Base-by-base conservation (phyloP, 805 yeast species). In the Cyberlindnera suaveolens region DNA sequence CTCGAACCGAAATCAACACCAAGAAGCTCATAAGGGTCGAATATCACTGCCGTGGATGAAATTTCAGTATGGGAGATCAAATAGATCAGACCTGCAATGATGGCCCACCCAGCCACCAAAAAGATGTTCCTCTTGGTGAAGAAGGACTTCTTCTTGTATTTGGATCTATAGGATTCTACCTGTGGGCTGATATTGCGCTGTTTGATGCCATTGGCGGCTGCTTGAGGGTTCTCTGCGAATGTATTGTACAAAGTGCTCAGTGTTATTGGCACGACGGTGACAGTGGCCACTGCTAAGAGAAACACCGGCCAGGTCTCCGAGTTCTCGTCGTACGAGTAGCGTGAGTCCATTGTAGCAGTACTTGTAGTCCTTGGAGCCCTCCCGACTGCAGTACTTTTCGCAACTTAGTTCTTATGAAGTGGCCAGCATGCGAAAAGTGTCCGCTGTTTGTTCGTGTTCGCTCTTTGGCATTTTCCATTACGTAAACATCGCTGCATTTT, bases 1-100 rank as follows among this genome's bases (percentile, higher is more conserved):
- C 77, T 58, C 9, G 97, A 79, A 31, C 81, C 70, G 36, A 74
- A 71, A 18, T 84, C 71, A 31, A 91, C 71, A 31, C 84, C 95
- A 54, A 93, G 73, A 46, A 93, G 77, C 46, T 82, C 85, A 71
- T 90, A 91, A 1, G 99, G 99, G 66, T 93, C 98, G 64, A 91
- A 93, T 19, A 75, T 64, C 5, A 71, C 72, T 30, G 63, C 54
- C 38, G 68, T 60, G 69, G 52, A 70, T 69, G 46, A 72, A 65
- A 50, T 65, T 53, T 53, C 61, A 45, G 61, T 44, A 39, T 60
- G 42, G 47, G 47, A 16, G 47, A 52, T 50, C 51, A 60, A 60
- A 57, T 66, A 49, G 64, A 65, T 32, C 54, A 43, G 46, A 74
- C 73, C 60, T 42, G 70, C 73, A 40, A 69, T 47, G 26, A 46